phyloP scores from a whole-genome alignment of 1,139 yeast genomes.

The Pichia sp. region DNA sequence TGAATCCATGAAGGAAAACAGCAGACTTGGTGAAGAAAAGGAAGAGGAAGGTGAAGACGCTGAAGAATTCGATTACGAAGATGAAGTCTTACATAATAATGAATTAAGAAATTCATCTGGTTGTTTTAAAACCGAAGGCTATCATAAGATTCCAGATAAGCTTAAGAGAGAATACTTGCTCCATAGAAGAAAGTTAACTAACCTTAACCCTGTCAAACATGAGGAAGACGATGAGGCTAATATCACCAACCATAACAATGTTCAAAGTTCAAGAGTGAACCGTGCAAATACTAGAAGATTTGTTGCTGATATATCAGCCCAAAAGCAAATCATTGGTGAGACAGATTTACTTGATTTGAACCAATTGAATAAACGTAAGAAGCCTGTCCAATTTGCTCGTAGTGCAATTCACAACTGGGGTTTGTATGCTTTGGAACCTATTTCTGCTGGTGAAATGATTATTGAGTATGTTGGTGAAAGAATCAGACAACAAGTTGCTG shows the following conservation, averaged over 20 bases:
- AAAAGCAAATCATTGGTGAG: conserved; percentile 75
- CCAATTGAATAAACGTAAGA: conserved; percentile 81
- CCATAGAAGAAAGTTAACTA: conserved; percentile 61
- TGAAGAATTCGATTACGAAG: conserved; percentile 22
- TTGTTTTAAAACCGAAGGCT: conserved; percentile 74
- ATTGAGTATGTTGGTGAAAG: conserved; percentile 99
- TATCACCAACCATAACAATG: conserved; percentile 26
- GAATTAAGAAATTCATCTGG: conserved; percentile 45
- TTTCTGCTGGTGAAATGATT: conserved; percentile 94
- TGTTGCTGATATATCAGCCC: conserved; percentile 88
- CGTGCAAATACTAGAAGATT: conserved; percentile 87
- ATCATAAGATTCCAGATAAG: conserved; percentile 67
- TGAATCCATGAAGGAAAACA: conserved; percentile 32
- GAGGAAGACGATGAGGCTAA: conserved; percentile 49
- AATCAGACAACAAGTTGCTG: conserved; percentile 92
- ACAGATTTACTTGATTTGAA: conserved; percentile 78
- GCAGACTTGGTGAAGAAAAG: conserved; percentile 28
- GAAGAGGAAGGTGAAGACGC: conserved; percentile 32
- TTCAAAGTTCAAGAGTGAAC: conserved; percentile 77
- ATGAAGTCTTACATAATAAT: conserved; percentile 24
- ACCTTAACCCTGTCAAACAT: conserved; percentile 54
- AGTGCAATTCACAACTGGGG: conserved; percentile 99
- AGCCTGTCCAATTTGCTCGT: conserved; percentile 93
- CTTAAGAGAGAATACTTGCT: conserved; percentile 77
- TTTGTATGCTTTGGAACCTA: conserved; percentile 89